Conservation (phyloP, 2,329 filamentous ascomycete genomes). For the Sclerotinia spermophila region DNA sequence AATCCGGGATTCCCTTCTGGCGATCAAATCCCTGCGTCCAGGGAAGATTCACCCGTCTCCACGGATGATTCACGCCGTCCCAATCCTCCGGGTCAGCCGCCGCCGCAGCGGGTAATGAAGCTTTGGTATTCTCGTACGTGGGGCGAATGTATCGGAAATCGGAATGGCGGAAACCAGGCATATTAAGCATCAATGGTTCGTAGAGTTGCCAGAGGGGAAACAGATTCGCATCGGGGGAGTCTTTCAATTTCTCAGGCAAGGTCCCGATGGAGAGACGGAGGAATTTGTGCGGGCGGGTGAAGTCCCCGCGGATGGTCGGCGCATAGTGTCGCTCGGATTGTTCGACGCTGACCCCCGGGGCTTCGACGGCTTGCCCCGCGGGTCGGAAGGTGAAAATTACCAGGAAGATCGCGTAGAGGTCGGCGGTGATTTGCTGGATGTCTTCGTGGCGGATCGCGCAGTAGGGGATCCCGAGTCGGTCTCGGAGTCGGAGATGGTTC, state of each 20-base stretch:
- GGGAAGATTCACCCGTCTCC: background rate
- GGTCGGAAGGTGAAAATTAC: background rate
- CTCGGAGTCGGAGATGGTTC: background rate
- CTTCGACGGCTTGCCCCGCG: accelerated
- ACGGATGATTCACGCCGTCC: background rate
- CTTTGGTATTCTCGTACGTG: background rate
- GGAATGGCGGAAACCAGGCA: background rate
- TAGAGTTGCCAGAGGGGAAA: background rate
- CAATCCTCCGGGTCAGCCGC: background rate
- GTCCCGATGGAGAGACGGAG: background rate
- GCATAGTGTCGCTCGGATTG: background rate
- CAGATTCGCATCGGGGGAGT: background rate
- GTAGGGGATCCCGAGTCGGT: background rate
- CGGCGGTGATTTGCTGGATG: conserved; percentile 12
- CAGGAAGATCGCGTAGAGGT: background rate
- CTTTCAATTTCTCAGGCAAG: background rate
- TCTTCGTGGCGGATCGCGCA: conserved; percentile 6
- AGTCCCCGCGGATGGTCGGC: background rate
- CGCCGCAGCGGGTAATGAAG: background rate
- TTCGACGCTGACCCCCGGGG: accelerated
- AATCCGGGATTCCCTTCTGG: background rate
- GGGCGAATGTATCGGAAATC: conserved; percentile 1
- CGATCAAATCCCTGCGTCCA: accelerated
- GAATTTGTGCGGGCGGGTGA: background rate
- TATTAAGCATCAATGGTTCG: conserved; percentile 9